Evolutionary conservation across 2,329 filamentous ascomycete genomes (phyloP).

Genomic region (Fusarium sp.): DNA sequence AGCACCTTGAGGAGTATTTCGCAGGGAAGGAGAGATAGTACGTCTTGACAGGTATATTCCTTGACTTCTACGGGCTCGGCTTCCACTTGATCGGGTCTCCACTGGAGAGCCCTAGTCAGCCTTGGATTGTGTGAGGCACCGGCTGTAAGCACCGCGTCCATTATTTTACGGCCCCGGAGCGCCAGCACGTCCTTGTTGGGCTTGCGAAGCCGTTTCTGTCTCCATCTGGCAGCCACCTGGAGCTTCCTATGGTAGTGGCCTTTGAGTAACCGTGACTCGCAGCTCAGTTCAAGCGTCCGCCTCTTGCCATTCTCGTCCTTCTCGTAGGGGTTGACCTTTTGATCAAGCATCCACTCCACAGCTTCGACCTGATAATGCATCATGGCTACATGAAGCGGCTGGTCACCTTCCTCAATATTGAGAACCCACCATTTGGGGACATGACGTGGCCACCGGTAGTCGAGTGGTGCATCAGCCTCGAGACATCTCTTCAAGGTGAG

Average conservation of each 20-base stretch:
- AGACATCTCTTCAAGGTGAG: not conserved
- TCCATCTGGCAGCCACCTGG: not conserved
- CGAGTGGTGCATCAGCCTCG: not conserved
- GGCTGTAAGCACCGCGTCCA: not conserved
- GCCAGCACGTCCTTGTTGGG: not conserved
- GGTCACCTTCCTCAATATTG: not conserved
- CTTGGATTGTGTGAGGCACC: not conserved
- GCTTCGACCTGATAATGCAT: not conserved
- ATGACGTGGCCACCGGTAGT: not conserved
- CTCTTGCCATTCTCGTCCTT: not conserved
- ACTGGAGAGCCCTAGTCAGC: not conserved
- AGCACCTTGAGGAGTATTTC: not conserved
- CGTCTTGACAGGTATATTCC: not conserved
- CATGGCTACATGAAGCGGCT: slow-evolving; percentile 8
- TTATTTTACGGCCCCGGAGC: not conserved
- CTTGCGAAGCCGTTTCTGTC: not conserved
- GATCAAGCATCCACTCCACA: not conserved
- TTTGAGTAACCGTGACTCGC: not conserved
- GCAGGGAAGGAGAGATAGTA: not conserved
- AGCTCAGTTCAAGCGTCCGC: not conserved
- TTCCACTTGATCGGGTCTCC: not conserved
- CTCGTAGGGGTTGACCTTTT: not conserved
- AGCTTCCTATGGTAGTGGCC: not conserved
- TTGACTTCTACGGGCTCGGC: not conserved
- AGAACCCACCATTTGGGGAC: not conserved